Evolutionary conservation across 495 filamentous ascomycete genomes (phyloP), one percentile per base, ranked within the genome.

Genomic region (Cryomyces antarcticus): DNA sequence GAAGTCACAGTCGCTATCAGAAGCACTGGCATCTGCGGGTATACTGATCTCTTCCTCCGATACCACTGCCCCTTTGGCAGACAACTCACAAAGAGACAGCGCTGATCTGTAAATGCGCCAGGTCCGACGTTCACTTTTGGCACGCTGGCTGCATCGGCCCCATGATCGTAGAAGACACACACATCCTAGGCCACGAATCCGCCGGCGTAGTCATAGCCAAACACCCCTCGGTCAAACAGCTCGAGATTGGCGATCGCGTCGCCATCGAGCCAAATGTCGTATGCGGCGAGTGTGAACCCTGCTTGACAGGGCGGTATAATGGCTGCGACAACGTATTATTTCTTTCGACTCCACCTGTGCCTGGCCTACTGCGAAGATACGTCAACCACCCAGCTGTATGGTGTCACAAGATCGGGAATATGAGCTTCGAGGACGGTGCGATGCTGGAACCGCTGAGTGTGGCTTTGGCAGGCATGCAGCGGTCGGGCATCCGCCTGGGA

Each of bases 61-160:
- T 31, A 12, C 28, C 24, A 30, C 9, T n/a, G n/a, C n/a, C n/a
- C n/a, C n/a, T n/a, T n/a, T n/a, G n/a, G n/a, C n/a, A n/a, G n/a
- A 36, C 40, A 10, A 40, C 47, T 60, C 6, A 55, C 48, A 17
- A 37, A 43, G 41, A 37, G 7, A 7, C n/a, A n/a, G 7, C 24
- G 28, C 42, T 41, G 30, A 35, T 4, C 2, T 28, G 5, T 24
- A 30, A 6, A 29, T 31, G 10, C 24, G 28, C 31, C 53, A 92
- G 83, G 38, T 92, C 84, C 42, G 86, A 93, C 61, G 76, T 95
- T 29, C 86, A 93, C 63, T 95, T 95, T 70, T 93, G 85, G 86
- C 84, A 87, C 57, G 79, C 77, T 31, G 85, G 85, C 48, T 81
- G 78, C 62, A 93, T 95, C 54, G 86, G 86, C 10, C 86, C 86